phyloP scores from a whole-genome alignment of 164 flowering plant species.

The Malania oleifera region DNA sequence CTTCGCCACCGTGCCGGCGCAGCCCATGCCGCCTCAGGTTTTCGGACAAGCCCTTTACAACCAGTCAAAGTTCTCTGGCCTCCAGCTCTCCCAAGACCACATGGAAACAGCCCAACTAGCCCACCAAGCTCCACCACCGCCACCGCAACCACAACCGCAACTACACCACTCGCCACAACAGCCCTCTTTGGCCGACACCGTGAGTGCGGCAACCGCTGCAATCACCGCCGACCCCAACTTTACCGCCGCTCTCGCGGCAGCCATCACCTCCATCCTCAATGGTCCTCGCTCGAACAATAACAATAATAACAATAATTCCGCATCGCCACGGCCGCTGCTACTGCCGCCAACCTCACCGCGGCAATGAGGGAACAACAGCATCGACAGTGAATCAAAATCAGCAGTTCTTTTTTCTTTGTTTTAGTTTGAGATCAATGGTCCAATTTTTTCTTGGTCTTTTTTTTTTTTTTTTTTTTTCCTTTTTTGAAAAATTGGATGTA shows the following conservation, averaged over 20 bases:
- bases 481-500: too few relatives aligned
- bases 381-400: constrained; percentile 19
- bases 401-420: constrained; percentile 9
- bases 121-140: constrained; percentile 12
- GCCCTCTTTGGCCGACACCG: constrained; percentile 30
- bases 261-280: constrained; percentile 50
- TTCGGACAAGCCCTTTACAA: constrained; percentile 43
- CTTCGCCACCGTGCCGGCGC: constrained; percentile 4
- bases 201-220: constrained; percentile 62
- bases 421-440: background rate
- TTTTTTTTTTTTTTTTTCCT: background rate
- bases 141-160: constrained; percentile 3
- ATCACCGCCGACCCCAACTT: constrained; percentile 68
- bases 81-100: constrained; percentile 45
- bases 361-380: too few relatives aligned
- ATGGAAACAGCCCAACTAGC: constrained; percentile 9
- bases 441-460: background rate
- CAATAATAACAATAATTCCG: constrained; percentile 4
- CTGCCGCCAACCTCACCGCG: too few relatives aligned
- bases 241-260: constrained; percentile 68
- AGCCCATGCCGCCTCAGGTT: constrained; percentile 30
- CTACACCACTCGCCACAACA: constrained; percentile 17
- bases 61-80: constrained; percentile 66
- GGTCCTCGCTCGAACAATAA: constrained; percentile 23
- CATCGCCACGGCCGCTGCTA: constrained; percentile 7